Conservation (phyloP, 202 grass and related monocot species). For the Hordeum pubiflorum region DNA sequence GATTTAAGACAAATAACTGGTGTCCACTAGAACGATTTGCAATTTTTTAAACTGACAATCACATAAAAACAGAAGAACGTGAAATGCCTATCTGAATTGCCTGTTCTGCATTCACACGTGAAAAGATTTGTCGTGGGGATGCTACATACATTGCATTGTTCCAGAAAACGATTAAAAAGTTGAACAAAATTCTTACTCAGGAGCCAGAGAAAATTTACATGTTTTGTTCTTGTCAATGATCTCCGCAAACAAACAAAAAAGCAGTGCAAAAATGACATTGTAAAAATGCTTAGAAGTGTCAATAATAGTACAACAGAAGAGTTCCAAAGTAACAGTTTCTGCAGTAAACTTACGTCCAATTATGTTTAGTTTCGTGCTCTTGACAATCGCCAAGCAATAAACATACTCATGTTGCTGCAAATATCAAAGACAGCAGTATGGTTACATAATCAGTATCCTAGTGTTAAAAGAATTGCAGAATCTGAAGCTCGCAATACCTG, state of each 20-base stretch:
- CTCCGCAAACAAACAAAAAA: no score
- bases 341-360: conserved; percentile 69
- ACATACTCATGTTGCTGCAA: conserved; percentile 60
- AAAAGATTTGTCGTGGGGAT: neutral
- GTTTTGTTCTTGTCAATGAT: neutral
- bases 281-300: neutral
- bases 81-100: neutral
- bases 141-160: neutral
- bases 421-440: neutral
- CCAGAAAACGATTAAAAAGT: neutral
- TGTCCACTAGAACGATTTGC: neutral
- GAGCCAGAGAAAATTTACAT: neutral
- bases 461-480: neutral
- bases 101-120: neutral
- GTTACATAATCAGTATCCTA: neutral
- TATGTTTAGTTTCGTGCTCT: conserved; percentile 67
- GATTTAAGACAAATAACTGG: neutral
- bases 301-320: neutral
- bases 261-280: neutral
- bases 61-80: neutral
- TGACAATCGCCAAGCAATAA: conserved; percentile 71
- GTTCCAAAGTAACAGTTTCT: neutral
- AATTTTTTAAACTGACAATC: neutral
- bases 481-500: conserved; percentile 30
- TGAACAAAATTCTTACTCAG: neutral